These are phyloP conservation scores for Rhododendron mucronatum DNA, from an alignment of 148 eudicot genomes.

Conservation along the genomic window DNA sequence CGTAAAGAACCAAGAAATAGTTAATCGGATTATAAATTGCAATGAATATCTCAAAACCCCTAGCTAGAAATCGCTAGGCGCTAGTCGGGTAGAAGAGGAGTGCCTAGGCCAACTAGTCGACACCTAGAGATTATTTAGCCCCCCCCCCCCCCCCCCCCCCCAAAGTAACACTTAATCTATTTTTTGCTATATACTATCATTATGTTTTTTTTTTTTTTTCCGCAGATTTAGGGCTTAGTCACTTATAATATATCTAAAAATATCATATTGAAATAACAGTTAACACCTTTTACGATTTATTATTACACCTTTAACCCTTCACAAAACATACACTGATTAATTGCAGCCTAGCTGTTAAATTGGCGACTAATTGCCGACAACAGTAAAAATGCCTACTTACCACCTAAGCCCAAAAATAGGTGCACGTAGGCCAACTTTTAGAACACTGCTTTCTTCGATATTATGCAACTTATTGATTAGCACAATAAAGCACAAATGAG, in stretches of 20 bases:
- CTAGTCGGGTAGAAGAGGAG: background rate
- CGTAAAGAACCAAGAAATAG: background rate
- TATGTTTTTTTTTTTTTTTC: background rate
- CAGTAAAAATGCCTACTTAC: background rate
- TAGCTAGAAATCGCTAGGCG: background rate
- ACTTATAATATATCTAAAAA: background rate
- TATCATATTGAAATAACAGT: background rate
- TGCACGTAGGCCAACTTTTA: background rate
- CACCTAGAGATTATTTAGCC: background rate
- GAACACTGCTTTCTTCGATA: background rate
- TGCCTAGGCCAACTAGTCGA: background rate
- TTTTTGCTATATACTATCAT: background rate
- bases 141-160: background rate
- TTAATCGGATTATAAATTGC: too few relatives aligned
- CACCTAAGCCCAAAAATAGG: background rate
- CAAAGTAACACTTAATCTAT: background rate
- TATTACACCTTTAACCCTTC: background rate
- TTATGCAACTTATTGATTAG: background rate
- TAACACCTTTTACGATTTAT: background rate
- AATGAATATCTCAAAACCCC: background rate
- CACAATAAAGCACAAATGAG: background rate
- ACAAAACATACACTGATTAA: background rate
- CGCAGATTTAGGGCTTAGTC: background rate
- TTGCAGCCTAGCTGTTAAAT: background rate
- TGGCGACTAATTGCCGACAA: background rate